Evolutionary conservation across 2,329 filamentous ascomycete species (phyloP).

Genomic region (Penicillium frequentans): DNA sequence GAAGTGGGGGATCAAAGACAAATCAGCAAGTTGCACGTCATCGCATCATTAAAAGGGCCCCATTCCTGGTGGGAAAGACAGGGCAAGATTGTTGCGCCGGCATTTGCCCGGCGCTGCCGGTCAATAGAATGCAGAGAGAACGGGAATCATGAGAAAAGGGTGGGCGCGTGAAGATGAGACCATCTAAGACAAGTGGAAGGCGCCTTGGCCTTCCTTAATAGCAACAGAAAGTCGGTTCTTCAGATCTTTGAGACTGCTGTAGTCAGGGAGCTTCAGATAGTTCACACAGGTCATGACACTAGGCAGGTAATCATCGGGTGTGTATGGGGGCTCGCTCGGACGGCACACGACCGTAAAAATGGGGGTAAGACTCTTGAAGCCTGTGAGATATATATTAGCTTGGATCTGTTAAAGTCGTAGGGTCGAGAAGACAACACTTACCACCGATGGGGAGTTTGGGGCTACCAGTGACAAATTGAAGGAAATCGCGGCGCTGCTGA

Average conservation of each 20-base stretch:
- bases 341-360: constrained; percentile 99
- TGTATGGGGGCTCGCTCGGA: constrained; percentile 91
- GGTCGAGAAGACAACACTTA: constrained; percentile 42
- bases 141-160: background rate
- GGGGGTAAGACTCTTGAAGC: constrained; percentile 93
- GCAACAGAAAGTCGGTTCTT: constrained; percentile 77
- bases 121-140: constrained; percentile 2
- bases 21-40: constrained; percentile 17
- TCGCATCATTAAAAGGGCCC: constrained; percentile 19
- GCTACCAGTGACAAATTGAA: constrained; percentile 97
- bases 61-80: constrained; percentile 4
- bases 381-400: constrained; percentile 47
- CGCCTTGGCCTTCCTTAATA: constrained; percentile 93
- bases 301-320: constrained; percentile 95
- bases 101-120: constrained; percentile 6
- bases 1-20: constrained; percentile 12
- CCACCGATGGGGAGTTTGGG: constrained; percentile 97
- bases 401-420: background rate
- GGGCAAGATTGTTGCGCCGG: constrained; percentile 5
- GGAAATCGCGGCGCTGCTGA: constrained; percentile 80
- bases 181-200: constrained; percentile 83
- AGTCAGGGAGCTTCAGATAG: constrained; percentile 96
- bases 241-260: constrained; percentile 75
- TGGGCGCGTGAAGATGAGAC: background rate
- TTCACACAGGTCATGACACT: constrained; percentile 99